Evolutionary conservation across 1,284 basidiomycete genomes (phyloP), one percentile per base, ranked within the genome.

Genomic region (Naganishia albida): DNA sequence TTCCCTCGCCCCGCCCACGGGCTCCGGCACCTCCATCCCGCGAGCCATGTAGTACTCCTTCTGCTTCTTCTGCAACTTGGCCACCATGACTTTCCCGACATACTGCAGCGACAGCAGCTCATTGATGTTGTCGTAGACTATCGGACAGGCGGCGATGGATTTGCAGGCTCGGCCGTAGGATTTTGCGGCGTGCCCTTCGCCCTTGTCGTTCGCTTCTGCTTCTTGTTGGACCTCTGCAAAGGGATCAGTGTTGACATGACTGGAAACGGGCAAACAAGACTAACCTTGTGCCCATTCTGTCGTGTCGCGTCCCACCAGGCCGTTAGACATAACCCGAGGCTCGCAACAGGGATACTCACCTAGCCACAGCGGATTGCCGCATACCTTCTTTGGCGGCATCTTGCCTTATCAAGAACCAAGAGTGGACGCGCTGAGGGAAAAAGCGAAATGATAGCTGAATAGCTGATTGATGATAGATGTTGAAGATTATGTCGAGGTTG

Each of bases 361-460:
- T n/a, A 78, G 67, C 67, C 75, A 79, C 13, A 79, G 70, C 10
- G 77, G 77, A 63, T 79, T 79, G 2, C 77, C 78, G 65, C 77
- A 78, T 38, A 70, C 59, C 15, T 67, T 67, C 20, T 56, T 62
- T n/a, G 62, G 54, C 43, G 65, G 46, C 67, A 68, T 68, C 30
- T 38, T 57, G 3, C n/a, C 51, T 10, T 25, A 3, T 3, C 54
- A 56, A 56, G 54, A 49, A 3, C 3, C 46, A 49, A 49, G 57
- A 50, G 52, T 40, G 2, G 18, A 42, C 53, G 12, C 6, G 8
- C 12, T 20, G 46, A 48, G 1, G 23, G 20, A 23, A 13, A 25
- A 1, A 48, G 20, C 20, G n/a, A 48, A 25, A 23, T 18, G n/a
- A 12, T 25, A 18, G 10, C n/a, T 23, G n/a, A 12, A 13, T 18